phyloP scores from a whole-genome alignment of 1,139 yeast species.

The Kluyveromyces sp. region DNA sequence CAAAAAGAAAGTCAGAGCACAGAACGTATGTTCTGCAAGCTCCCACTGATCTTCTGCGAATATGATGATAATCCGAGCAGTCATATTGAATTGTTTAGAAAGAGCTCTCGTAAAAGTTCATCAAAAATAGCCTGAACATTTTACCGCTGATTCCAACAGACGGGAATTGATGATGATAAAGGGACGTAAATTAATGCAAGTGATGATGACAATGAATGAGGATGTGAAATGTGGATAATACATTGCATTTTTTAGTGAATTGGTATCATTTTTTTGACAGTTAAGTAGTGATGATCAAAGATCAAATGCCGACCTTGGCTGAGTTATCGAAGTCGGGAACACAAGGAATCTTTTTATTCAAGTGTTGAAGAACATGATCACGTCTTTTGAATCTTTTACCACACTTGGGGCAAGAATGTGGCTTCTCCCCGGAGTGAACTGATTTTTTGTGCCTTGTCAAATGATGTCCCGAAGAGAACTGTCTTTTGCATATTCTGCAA shows the following conservation, averaged over 20 bases:
- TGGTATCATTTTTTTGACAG: not conserved
- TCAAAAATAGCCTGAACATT: too few species aligned
- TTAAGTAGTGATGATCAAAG: too few species aligned
- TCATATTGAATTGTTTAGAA: not conserved
- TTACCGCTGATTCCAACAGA: too few species aligned
- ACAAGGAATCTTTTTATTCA: constrained; percentile 33
- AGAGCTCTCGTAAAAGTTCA: too few species aligned
- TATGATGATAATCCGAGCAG: constrained; percentile 2
- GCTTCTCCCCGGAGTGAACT: constrained; percentile 34
- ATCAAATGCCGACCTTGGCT: constrained; percentile 1
- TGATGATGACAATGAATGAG: not conserved
- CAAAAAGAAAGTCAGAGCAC: not conserved
- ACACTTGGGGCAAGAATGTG: constrained; percentile 34
- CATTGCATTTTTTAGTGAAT: not conserved
- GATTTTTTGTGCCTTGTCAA: constrained; percentile 34
- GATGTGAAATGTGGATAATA: not conserved
- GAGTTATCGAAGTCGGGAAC: constrained; percentile 8
- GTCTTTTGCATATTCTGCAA: constrained; percentile 32
- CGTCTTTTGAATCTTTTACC: constrained; percentile 34
- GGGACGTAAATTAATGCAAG: not conserved
- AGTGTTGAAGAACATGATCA: constrained; percentile 33
- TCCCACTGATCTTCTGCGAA: not conserved
- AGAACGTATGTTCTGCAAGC: too few species aligned
- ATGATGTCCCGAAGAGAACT: constrained; percentile 34
- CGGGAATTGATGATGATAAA: not conserved